Evolutionary conservation across 2,329 filamentous ascomycete species (phyloP).

Genomic region (Mollisia scopiformis): DNA sequence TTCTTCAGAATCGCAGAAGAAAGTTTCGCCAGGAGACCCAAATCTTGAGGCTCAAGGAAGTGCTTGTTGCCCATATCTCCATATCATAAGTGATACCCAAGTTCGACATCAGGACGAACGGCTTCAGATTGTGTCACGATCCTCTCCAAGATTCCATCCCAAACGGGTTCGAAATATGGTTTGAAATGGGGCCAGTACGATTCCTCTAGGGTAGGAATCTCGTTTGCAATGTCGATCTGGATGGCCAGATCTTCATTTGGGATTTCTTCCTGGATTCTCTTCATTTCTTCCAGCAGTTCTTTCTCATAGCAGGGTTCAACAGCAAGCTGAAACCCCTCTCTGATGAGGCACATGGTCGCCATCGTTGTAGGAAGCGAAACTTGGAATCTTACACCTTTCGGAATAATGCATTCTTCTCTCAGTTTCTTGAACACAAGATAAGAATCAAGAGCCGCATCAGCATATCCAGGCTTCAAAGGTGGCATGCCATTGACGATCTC

Average conservation of each 20-base stretch:
- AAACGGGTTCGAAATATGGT: background rate
- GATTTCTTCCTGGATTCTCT: background rate
- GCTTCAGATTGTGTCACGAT: background rate
- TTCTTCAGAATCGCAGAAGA: background rate
- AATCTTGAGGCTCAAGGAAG: background rate
- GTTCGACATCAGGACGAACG: background rate
- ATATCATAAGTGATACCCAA: background rate
- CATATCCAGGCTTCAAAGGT: too few relatives aligned
- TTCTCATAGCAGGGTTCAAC: background rate
- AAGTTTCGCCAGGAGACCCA: background rate
- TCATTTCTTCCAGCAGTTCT: background rate
- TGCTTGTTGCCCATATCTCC: background rate
- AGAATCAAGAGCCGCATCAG: background rate
- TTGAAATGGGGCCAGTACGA: background rate
- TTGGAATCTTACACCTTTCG: background rate
- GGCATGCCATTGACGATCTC: too few relatives aligned
- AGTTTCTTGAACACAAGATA: background rate
- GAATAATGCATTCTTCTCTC: background rate
- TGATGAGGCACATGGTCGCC: background rate
- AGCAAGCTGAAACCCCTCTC: background rate
- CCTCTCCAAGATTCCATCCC: background rate
- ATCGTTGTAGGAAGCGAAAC: background rate
- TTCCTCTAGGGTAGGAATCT: background rate
- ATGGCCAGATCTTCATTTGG: background rate
- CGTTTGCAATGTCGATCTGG: background rate